Evolutionary conservation across 2,329 filamentous ascomycete genomes (phyloP), one percentile per base, ranked within the genome.

Genomic region (Samsoniella hepiali): DNA sequence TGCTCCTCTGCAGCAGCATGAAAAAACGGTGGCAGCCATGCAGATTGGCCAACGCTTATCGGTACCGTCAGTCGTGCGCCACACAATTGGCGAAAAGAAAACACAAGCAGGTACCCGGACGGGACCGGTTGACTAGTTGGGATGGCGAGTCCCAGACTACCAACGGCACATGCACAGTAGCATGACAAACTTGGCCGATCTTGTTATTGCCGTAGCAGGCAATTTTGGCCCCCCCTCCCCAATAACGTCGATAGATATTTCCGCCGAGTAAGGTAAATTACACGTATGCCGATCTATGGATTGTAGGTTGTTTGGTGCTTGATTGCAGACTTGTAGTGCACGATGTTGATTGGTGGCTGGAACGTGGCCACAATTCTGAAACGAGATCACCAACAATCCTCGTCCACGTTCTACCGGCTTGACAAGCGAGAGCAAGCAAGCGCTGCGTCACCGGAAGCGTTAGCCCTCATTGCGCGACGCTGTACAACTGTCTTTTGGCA

Each of bases 341-440:
- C 11, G 13, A 32, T 34, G 56, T 22, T 58, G 44, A 44, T 58
- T 49, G 36, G 40, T 29, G 6, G 4, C 17, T 50, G 45, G 57
- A 40, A 38, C 5, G 29, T 36, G n/a, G 40, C 38, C 59, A 62
- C 59, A 62, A 27, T 38, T 62, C 50, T 56, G 59, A 62, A 62
- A 62, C 38, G 13, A 44, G 50, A 62, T 47, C 50, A 53, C 50
- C 40, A 31, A n/a, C 31, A 50, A 31, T 49, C 50, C 44, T 6
- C 56, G 15, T 58, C 34, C 9, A 31, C 34, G 57, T 59, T 50
- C 32, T 45, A 59, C 57, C 45, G n/a, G 45, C 45, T 59, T 59
- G 57, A 59, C 57, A 59, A 59, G 31, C 44, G 11, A 27, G 15
- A 58, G 31, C 56, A 49, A 58, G 56, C 56, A 58, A n/a, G n/a